Conservation (phyloP, 345 rosid species). For the Aethionema arabicum region DNA sequence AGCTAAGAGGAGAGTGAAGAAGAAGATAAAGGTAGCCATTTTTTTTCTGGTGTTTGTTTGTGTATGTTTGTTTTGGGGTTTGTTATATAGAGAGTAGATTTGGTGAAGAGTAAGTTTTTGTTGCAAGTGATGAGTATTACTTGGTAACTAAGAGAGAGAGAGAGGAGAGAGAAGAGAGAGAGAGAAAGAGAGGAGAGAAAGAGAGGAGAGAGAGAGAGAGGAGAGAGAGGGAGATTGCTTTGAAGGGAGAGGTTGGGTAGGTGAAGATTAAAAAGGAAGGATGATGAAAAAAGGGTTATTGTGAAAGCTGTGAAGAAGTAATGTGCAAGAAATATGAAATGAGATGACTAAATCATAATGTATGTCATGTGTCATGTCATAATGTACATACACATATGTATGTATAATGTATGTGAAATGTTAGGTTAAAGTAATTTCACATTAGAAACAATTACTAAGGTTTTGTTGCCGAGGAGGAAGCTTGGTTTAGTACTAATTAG, state of each 20-base stretch:
- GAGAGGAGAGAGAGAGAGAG: not conserved
- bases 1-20: constrained; percentile 28
- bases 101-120: constrained; percentile 34
- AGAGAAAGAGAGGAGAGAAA: too few species aligned
- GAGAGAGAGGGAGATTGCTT: constrained; percentile 30
- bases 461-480: too few species aligned
- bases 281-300: constrained; percentile 7
- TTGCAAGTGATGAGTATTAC: constrained; percentile 28
- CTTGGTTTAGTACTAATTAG: too few species aligned
- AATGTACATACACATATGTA: too few species aligned
- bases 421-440: too few species aligned
- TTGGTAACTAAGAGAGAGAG: constrained; percentile 21
- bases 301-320: constrained; percentile 37
- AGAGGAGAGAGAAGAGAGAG: not conserved
- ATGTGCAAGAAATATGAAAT: constrained; percentile 21
- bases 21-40: constrained; percentile 37
- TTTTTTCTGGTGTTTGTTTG: constrained; percentile 29
- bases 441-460: too few species aligned
- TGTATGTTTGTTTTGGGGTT: constrained; percentile 29
- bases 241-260: constrained; percentile 36
- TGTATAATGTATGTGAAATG: too few species aligned
- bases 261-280: constrained; percentile 35
- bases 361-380: constrained; percentile 27
- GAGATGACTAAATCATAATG: constrained; percentile 28
- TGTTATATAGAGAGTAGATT: constrained; percentile 30